Evolutionary conservation across 73 alveolate species (phyloP).

Genomic region (Tetrahymena thermophila): DNA sequence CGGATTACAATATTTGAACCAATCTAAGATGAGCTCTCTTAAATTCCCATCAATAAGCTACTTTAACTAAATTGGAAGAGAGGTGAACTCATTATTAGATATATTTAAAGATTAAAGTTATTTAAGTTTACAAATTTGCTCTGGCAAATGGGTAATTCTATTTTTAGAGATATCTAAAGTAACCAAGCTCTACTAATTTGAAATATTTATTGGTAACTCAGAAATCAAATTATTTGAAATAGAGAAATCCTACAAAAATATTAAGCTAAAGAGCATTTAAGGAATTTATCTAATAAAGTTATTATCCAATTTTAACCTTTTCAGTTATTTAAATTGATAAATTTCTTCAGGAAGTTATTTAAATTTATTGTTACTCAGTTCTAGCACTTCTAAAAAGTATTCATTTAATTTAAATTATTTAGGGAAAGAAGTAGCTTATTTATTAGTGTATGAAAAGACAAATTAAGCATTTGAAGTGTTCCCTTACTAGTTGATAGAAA

Average conservation of each 20-base stretch:
- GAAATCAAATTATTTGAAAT: constrained; percentile 25
- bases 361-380: constrained; percentile 13
- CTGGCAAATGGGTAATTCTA: neutral
- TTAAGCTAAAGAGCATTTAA: neutral
- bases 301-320: constrained; percentile 9
- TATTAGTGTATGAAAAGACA: neutral
- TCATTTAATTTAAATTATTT: neutral
- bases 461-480: neutral
- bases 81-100: constrained; percentile 22
- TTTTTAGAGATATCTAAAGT: constrained; percentile 25
- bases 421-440: neutral
- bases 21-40: constrained; percentile 34
- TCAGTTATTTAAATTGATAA: neutral
- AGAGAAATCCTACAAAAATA: neutral
- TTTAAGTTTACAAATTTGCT: neutral
- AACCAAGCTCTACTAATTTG: neutral
- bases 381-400: neutral
- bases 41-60: neutral
- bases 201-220: constrained; percentile 2
- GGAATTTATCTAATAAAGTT: constrained; percentile 32
- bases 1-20: constrained; percentile 37
- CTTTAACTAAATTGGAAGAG: neutral
- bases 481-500: neutral
- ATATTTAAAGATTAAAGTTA: constrained; percentile 1
- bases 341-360: constrained; percentile 34